Conservation (phyloP, 1,284 basidiomycete species). For the Inonotus hispidus region DNA sequence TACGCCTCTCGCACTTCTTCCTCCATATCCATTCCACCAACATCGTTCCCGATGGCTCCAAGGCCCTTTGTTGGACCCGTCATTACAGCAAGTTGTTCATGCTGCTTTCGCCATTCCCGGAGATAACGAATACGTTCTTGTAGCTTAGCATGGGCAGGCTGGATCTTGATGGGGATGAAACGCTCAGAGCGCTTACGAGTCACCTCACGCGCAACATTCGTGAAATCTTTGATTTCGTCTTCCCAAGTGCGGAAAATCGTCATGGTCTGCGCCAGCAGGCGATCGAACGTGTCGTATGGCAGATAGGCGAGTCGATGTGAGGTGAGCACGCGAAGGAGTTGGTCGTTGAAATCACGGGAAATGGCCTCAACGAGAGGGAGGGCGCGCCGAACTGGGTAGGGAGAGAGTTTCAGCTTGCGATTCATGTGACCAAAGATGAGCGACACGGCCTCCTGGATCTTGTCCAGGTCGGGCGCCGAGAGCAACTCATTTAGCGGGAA, state of each 20-base stretch:
- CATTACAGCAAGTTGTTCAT: conserved; percentile 97
- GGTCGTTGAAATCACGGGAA: conserved; percentile 95
- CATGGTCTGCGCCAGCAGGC: conserved; percentile 71
- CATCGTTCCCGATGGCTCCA: conserved; percentile 63
- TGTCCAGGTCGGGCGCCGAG: conserved; percentile 92
- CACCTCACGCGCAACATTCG: conserved; percentile 93
- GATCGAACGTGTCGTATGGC: conserved; percentile 91
- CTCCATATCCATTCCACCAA: conserved; percentile 91
- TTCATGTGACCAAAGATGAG: conserved; percentile 93
- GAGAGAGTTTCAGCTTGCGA: conserved; percentile 91
- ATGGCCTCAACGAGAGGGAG: conserved; percentile 97
- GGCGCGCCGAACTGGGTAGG: conserved; percentile 93
- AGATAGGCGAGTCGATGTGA: conserved; percentile 90
- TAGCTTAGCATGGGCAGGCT: conserved; percentile 85
- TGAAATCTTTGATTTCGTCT: conserved; percentile 96
- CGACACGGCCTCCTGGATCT: conserved; percentile 83
- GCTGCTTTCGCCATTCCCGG: conserved; percentile 91
- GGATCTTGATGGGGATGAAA: conserved; percentile 97
- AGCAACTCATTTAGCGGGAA: conserved; percentile 96
- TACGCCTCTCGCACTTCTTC: conserved; percentile 95
- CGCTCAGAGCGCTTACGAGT: conserved; percentile 88
- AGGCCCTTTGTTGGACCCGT: conserved; percentile 90
- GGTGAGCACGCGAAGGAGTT: conserved; percentile 86
- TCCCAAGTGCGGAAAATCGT: conserved; percentile 95
- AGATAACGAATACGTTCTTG: conserved; percentile 88